Base-by-base conservation (phyloP, 2,329 filamentous ascomycete species). In the Cladophialophora immunda region DNA sequence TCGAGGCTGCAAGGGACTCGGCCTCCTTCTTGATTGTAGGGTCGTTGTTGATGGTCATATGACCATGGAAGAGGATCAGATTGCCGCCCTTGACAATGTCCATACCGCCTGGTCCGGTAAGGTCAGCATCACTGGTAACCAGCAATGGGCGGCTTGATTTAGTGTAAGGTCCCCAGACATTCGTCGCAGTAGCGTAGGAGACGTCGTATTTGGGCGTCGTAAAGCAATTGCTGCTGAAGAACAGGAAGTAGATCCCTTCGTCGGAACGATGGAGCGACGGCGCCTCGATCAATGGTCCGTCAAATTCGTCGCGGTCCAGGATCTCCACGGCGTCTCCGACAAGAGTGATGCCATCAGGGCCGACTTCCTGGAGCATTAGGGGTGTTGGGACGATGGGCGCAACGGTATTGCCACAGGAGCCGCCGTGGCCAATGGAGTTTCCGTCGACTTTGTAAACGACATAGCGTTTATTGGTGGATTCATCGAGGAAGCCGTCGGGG, bases 401-500 rank as follows among this genome's bases (percentile, higher is more conserved):
- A n/a, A 77, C 64, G 67, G 82, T 84, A 67, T 82, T 81, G 59
- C 78, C 78, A 73, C 83, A 85, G 64, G 78, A 75, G 1, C 83
- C 83, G 41, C 82, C 81, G 66, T 80, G 73, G 19, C 81, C 81
- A 38, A 84, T 76, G 65, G 80, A 81, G 76, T 90, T 90, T 41
- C 88, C 88, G 75, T 91, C 89, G 29, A 90, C 80, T 76, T 91
- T 91, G 79, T 89, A 91, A 9, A 86, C 78, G 4, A 91, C 81
- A 73, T 89, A 91, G 5, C 83, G 82, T 34, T 76, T 81, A 32
- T 85, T 85, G 52, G 83, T 81, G 17, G 63, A 55, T 11, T 75
- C 74, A 72, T 91, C 88, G 11, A 78, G 72, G 76, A 89, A 90
- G 3, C 85, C 87, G 0, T 85, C 80, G 0, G 88, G 80, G 72